These are phyloP conservation scores for Tritrichomonas foetus DNA, from an alignment of 208 protist genomes.

Conservation along the genomic window DNA sequence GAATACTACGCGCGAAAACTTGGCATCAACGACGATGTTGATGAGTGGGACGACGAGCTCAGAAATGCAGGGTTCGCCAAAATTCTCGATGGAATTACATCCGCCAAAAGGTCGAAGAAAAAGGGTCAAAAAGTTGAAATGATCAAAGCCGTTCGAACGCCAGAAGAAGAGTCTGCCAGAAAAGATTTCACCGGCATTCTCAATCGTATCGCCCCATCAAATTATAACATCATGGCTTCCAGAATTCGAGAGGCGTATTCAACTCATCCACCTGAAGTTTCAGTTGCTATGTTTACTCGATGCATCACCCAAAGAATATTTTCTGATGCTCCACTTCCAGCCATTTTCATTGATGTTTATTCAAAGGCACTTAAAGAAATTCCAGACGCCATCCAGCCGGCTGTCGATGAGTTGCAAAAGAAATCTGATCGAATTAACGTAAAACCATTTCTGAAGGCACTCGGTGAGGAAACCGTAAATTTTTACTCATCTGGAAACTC, in stretches of 20 bases:
- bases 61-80: background rate
- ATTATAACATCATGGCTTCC: background rate
- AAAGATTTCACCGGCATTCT: slow-evolving; percentile 24
- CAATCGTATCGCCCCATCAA: slow-evolving; percentile 27
- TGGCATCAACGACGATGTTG: background rate
- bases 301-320: slow-evolving; percentile 23
- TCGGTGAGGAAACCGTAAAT: background rate
- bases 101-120: background rate
- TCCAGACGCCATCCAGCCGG: background rate
- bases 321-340: slow-evolving; percentile 18
- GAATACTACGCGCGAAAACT: slow-evolving; percentile 18
- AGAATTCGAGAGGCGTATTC: background rate
- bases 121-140: background rate
- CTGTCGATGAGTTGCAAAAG: background rate
- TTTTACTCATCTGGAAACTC: background rate
- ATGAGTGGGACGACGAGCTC: background rate
- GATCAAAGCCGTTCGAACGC: background rate
- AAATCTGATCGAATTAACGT: background rate
- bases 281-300: slow-evolving; percentile 23
- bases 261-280: background rate
- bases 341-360: slow-evolving; percentile 36
- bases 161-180: background rate
- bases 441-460: background rate
- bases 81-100: slow-evolving; percentile 3
- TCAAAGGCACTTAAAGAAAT: background rate